Percentiles rank a stretch among this genome's conserved stretches.
Conservation (phyloP, 75 land plant genomes). For the Picea sitchensis region DNA sequence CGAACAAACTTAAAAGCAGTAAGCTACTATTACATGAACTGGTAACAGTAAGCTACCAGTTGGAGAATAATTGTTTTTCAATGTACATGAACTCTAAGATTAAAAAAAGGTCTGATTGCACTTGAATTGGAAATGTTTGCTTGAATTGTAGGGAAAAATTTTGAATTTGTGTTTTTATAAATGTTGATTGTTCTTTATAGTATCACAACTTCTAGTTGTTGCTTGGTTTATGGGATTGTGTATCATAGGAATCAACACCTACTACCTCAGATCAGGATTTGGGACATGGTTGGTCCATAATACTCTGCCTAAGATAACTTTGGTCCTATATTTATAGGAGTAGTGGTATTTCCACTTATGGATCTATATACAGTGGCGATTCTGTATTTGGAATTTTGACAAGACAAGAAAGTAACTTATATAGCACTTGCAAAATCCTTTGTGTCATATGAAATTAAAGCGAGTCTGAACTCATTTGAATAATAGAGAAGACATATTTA, state of each 20-base stretch:
- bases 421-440: background rate
- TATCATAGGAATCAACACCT: constrained; percentile 10
- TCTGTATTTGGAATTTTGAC: constrained; percentile 2
- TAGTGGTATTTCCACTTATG: constrained; percentile 1
- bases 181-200: background rate
- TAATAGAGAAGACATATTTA: too few relatives aligned
- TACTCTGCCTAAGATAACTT: constrained; percentile 4
- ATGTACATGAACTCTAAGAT: too few relatives aligned
- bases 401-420: background rate
- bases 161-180: too few relatives aligned
- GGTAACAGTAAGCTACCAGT: too few relatives aligned
- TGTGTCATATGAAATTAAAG: background rate
- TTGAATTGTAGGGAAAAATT: too few relatives aligned
- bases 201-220: constrained; percentile 3
- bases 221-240: constrained; percentile 2
- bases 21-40: background rate
- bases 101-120: too few relatives aligned
- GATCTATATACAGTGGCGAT: background rate
- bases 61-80: too few relatives aligned
- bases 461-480: too few relatives aligned
- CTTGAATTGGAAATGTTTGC: too few relatives aligned
- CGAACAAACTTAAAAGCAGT: constrained; percentile 14
- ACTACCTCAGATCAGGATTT: constrained; percentile 4
- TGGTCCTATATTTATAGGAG: background rate
- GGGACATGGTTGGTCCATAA: constrained; percentile 3